Conservation (phyloP, 202 grass and related monocot species). For the Musa balbisiana region DNA sequence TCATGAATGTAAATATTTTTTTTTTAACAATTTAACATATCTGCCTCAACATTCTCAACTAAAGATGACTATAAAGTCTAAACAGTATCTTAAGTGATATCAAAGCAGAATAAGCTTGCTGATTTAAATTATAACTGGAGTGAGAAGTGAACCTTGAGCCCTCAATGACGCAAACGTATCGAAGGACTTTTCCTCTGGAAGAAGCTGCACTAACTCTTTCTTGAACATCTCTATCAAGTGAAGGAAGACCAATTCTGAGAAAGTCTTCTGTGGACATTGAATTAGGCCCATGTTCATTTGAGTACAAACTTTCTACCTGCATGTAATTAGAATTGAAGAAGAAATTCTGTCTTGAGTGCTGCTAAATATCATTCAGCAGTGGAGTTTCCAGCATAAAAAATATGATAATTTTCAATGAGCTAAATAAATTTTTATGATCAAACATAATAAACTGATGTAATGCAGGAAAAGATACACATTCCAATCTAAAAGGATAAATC, state of each 20-base stretch:
- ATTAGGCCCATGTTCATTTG: constrained; percentile 61
- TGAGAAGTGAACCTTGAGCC: constrained; percentile 39
- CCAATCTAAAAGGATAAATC: constrained; percentile 2
- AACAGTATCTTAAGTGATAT: not conserved
- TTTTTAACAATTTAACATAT: no score
- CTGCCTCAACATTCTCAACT: no score
- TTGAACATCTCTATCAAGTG: constrained; percentile 64
- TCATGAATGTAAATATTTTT: no score
- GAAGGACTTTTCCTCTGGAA: constrained; percentile 75
- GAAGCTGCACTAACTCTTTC: constrained; percentile 62
- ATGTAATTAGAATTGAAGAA: constrained; percentile 20
- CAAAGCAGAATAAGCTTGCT: not conserved
- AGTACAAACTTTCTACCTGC: constrained; percentile 88
- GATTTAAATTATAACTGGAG: not conserved
- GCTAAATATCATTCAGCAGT: not conserved
- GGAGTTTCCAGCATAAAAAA: not conserved
- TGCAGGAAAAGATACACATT: not conserved
- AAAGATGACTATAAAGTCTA: no score
- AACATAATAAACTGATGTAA: not conserved
- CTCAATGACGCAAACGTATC: constrained; percentile 66
- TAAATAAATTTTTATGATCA: not conserved
- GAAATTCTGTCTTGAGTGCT: not conserved
- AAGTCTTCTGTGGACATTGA: constrained; percentile 57
- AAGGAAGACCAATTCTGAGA: constrained; percentile 48
- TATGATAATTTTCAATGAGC: not conserved